Conservation (phyloP, 306 rosid species). For the Echinosophora koreensis region DNA sequence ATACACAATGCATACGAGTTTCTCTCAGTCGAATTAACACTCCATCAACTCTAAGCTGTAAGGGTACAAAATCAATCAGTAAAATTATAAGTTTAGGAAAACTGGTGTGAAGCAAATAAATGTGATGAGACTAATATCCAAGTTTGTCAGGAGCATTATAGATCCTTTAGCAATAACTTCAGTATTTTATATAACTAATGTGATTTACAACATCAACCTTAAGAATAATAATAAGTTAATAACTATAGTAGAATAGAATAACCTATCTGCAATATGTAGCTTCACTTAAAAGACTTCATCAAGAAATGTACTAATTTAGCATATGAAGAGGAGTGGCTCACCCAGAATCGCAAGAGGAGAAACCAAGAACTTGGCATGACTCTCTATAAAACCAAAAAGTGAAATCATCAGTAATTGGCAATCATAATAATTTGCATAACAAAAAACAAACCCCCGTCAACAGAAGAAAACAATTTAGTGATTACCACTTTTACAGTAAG, state of each 20-base stretch:
- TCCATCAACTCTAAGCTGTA: conserved; percentile 98
- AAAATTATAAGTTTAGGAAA: conserved; percentile 17
- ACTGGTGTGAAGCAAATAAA: conserved; percentile 31
- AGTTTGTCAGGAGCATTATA: conserved; percentile 9
- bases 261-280: background rate
- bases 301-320: conserved; percentile 24
- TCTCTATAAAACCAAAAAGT: conserved; percentile 70
- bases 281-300: conserved; percentile 11
- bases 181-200: conserved; percentile 7
- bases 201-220: conserved; percentile 11
- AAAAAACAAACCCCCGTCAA: conserved; percentile 3
- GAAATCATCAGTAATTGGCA: conserved; percentile 45
- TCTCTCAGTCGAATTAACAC: conserved; percentile 93
- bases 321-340: conserved; percentile 56
- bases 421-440: conserved; percentile 34
- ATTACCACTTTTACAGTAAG: conserved; percentile 96
- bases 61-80: conserved; percentile 42
- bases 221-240: background rate
- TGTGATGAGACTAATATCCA: conserved; percentile 17
- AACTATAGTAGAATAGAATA: conserved; percentile 5
- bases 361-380: conserved; percentile 98
- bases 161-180: conserved; percentile 36
- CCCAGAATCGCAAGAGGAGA: conserved; percentile 97
- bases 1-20: conserved; percentile 91
- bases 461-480: conserved; percentile 41